phyloP scores from a whole-genome alignment of 1,139 yeast species.

The Starmera stellimalicola region DNA sequence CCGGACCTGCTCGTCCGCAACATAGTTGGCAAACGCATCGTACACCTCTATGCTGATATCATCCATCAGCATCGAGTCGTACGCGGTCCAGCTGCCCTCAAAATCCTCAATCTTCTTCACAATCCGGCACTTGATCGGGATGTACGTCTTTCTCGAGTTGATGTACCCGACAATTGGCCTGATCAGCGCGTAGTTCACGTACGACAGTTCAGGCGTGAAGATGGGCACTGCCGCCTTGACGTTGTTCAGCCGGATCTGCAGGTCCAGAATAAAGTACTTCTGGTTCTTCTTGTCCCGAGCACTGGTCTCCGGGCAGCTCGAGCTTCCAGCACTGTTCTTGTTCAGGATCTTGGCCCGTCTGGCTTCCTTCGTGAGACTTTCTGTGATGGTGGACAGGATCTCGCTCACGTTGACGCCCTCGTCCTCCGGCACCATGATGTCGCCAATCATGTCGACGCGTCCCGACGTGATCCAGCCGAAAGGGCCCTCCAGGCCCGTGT shows the following conservation, averaged over 20 bases:
- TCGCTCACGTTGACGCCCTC: slow-evolving; percentile 18
- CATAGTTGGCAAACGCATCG: slow-evolving; percentile 82
- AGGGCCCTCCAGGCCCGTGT: slow-evolving; percentile 86
- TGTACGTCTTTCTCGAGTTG: slow-evolving; percentile 79
- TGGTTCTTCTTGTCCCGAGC: slow-evolving; percentile 21
- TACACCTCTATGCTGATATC: slow-evolving; percentile 86
- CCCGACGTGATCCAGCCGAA: slow-evolving; percentile 96
- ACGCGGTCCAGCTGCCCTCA: slow-evolving; percentile 94
- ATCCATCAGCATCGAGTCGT: slow-evolving; percentile 85
- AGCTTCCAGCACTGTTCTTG: slow-evolving; percentile 8
- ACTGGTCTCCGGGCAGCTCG: background rate
- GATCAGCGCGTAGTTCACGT: slow-evolving; percentile 82
- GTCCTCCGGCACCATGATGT: slow-evolving; percentile 69
- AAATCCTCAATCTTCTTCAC: slow-evolving; percentile 74
- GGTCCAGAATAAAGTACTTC: slow-evolving; percentile 66
- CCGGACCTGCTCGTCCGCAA: slow-evolving; percentile 76
- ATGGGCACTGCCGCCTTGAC: slow-evolving; percentile 86
- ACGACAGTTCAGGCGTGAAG: slow-evolving; percentile 74
- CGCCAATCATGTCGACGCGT: slow-evolving; percentile 87
- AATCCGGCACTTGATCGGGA: slow-evolving; percentile 81
- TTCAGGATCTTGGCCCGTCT: slow-evolving; percentile 24
- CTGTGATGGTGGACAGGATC: slow-evolving; percentile 15
- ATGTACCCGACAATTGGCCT: slow-evolving; percentile 94
- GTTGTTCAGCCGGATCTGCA: slow-evolving; percentile 69
- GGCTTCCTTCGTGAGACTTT: slow-evolving; percentile 17